Evolutionary conservation across 768 basidiomycete genomes (phyloP), one percentile per base, ranked within the genome.

Genomic region (Psilocybe sp.): DNA sequence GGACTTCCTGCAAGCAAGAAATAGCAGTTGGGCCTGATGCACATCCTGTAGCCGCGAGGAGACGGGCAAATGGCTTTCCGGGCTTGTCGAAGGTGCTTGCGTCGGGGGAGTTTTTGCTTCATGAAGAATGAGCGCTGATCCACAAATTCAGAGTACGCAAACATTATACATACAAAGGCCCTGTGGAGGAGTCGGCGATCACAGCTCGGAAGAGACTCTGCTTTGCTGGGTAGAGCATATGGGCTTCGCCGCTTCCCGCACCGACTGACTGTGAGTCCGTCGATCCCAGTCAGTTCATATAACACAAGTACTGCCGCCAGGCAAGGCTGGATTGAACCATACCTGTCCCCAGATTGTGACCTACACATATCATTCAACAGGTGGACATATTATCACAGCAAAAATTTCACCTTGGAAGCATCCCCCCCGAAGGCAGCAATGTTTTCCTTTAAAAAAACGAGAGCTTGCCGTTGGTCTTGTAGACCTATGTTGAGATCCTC

Each of bases 401-500:
- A 40, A 5, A 20, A 5, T 48, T 55, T 19, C 59, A 73, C 81
- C 65, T 82, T 85, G 9, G 65, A 54, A 13, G 78, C 76, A 63
- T 85, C 79, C 1, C 85, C 85, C 9, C 84, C 84, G 57, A 88
- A 88, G 1, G 74, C 72, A 4, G 69, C 75, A 10, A 87, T 80
- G 56, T 89, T 84, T 16, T 82, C 69, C 54, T 85, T 77, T 0
- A 88, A 65, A 63, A 85, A 89, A 11, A 67, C 56, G 0, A 90
- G 63, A 0, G 84, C 82, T 23, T 73, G 67, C 1, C 73, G 67
- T 63, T 87, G 84, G 60, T 89, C 87, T 20, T 67, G 69, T 14
- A 87, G 65, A n/a, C 85, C 85, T 4, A 75, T 73, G 51, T 86
- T 85, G 18, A 83, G 65, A 54, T 82, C 78, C 51, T 76, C 59